A percentile compares a stretch with the other conserved stretches of the same genome.
phyloP scores from a whole-genome alignment of 345 rosid genomes.

The Citrus mangshanensis region DNA sequence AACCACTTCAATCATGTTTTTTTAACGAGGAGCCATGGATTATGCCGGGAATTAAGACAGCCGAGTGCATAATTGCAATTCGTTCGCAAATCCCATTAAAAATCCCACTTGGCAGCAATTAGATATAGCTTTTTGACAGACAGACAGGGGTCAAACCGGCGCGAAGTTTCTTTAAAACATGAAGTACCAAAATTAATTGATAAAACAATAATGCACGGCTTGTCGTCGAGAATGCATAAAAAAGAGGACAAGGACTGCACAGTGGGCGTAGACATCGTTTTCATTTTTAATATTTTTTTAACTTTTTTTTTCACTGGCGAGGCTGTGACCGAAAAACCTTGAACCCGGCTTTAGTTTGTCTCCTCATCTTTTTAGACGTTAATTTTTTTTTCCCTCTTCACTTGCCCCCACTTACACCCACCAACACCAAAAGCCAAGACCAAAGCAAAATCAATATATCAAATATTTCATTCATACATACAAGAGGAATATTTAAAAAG shows the following conservation, averaged over 20 bases:
- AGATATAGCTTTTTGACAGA: background rate
- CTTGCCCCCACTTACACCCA: conserved; percentile 9
- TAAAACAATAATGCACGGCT: background rate
- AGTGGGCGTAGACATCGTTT: background rate
- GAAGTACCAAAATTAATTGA: background rate
- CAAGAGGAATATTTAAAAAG: no score
- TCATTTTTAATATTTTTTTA: background rate
- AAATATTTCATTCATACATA: background rate
- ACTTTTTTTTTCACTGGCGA: background rate
- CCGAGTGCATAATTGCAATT: background rate
- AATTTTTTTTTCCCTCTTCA: background rate
- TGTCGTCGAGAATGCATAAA: conserved; percentile 1
- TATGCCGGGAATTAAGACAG: conserved; percentile 21
- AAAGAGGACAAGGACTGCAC: conserved; percentile 19
- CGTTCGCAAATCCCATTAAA: background rate
- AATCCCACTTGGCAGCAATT: background rate
- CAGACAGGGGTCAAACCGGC: background rate
- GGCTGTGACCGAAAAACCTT: background rate
- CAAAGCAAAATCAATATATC: background rate
- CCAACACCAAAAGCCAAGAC: conserved; percentile 11
- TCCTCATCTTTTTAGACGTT: background rate
- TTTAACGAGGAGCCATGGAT: conserved; percentile 6
- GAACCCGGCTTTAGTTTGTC: conserved; percentile 1
- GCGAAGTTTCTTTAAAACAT: background rate
- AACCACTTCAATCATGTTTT: background rate